Base-by-base conservation (phyloP, 2,329 filamentous ascomycete species). In the Sporothrix brasiliensis region DNA sequence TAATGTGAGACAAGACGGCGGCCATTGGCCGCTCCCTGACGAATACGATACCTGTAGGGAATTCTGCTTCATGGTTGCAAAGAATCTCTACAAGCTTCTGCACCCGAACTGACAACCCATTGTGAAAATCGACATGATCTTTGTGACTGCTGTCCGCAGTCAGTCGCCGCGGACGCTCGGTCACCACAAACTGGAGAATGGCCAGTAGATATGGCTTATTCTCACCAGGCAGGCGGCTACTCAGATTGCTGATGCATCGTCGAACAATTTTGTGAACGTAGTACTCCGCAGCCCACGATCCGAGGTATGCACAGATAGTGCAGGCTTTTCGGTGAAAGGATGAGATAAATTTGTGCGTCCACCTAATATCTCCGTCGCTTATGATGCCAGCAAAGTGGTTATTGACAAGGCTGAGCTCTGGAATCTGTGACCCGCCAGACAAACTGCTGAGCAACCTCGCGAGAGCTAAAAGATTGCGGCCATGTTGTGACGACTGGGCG, bases 251-350 rank as follows among this genome's bases (percentile, higher is more conserved):
- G 73, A 6, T 44, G 68, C 13, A 67, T 58, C 76, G 74, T 1
- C 73, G 77, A 11, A 88, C 79, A 3, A 84, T 83, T 50, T 80
- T 81, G 67, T 79, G 79, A 30, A 93, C 85, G 76, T 89, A 93
- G 66, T 84, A 85, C 65, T 93, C 89, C 0, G 86, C 85, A 1
- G 90, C 90, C 89, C 90, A 94, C 1, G 81, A 74, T 0, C 92
- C 92, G 4, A 93, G 82, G 60, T 91, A 85, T 3, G 76, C 74
- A 27, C 81, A 81, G 1, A 93, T 82, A 16, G 83, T 82, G 0
- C 73, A 61, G 14, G 85, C 82, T 44, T 84, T 86, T 2, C 81
- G 80, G 56, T 81, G 80, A 9, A 93, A 83, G 0, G 80, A 80
- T 69, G 80, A 84, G 9, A 93, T 79, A 73, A 91, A 86, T n/a